phyloP scores from a whole-genome alignment of 2,329 filamentous ascomycete genomes.

The Talaromyces sp. region DNA sequence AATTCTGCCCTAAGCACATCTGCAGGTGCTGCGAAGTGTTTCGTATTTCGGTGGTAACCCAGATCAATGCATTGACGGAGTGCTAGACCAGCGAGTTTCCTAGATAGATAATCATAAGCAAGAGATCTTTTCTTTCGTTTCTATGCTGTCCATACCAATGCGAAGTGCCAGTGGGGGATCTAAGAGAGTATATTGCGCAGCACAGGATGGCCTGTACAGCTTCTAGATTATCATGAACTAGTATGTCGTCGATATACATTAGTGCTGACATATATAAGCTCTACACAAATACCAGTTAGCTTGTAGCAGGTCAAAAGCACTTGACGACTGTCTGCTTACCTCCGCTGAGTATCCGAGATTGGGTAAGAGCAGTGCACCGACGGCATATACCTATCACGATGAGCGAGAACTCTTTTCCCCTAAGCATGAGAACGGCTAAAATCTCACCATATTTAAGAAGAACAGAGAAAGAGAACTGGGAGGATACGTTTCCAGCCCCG shows the following conservation, averaged over 20 bases:
- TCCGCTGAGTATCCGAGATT: slow-evolving; percentile 20
- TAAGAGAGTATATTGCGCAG: slow-evolving; percentile 30
- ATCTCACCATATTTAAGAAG: slow-evolving; percentile 28
- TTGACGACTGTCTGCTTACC: slow-evolving; percentile 21
- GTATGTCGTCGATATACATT: slow-evolving; percentile 22
- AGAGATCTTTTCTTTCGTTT: not conserved
- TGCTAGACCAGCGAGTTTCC: slow-evolving; percentile 34
- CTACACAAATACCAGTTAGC: slow-evolving; percentile 7
- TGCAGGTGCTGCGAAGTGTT: slow-evolving; percentile 2
- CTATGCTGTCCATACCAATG: slow-evolving; percentile 26
- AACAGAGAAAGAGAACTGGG: slow-evolving; percentile 21
- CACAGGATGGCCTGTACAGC: slow-evolving; percentile 37
- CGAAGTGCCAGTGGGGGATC: slow-evolving; percentile 30
- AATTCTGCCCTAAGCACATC: slow-evolving; percentile 26
- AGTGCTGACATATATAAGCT: slow-evolving; percentile 23
- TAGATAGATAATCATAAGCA: slow-evolving; percentile 13
- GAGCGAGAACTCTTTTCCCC: not conserved
- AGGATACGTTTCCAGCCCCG: not conserved
- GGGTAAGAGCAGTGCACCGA: slow-evolving; percentile 26
- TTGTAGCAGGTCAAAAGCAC: not conserved
- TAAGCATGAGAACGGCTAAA: not conserved
- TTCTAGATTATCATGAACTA: slow-evolving; percentile 30
- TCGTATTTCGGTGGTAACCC: slow-evolving; percentile 32
- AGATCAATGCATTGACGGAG: slow-evolving; percentile 36
- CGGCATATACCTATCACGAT: slow-evolving; percentile 26